Evolutionary conservation across 495 filamentous ascomycete genomes (phyloP), one percentile per base, ranked within the genome.

Genomic region (Delitschia confertaspora): DNA sequence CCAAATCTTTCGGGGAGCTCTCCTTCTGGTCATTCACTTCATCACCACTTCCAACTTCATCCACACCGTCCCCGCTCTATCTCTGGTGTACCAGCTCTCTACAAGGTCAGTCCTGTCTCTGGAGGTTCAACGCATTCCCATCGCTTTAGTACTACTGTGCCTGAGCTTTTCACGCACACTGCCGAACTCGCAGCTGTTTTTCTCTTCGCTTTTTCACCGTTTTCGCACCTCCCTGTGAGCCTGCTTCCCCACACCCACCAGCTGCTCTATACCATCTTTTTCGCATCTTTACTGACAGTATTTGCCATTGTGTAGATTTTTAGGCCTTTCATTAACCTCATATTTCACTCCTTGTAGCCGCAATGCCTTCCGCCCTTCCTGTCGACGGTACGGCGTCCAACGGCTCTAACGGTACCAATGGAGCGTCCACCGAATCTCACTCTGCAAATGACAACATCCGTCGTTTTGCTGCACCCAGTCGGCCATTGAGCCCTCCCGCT

Each of bases 361-460:
- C 56, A 60, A 66, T 63, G 59, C 56, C 56, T 45, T 55, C 57
- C 37, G 56, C 51, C 40, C 50, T 56, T 5, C 55, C 61, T 33
- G 40, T 47, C 42, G 47, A 47, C 37, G 49, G 49, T 31, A 19
- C 46, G 7, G 32, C 60, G 33, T 53, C 68, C 61, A 59, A 66
- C 60, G 53, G 58, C 47, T 49, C 57, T 29, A 51, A 53, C 32
- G 42, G 17, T 1, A 17, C 26, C 14, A 32, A 22, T 1, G 31
- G 25, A 24, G 30, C 39, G 10, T 31, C 39, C 13, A 24, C 22
- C 9, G 53, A 48, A 30, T 44, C 42, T 26, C 65, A 63, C n/a
- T 85, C 81, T 61, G 87, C 87, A 58, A 95, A 98, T 72, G 91
- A 98, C 69, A 96, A 95, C 71, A 98, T 98, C 71, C 83, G 81